Base-by-base conservation (phyloP, 176 grass and related monocot species). In the Luzula sylvatica region DNA sequence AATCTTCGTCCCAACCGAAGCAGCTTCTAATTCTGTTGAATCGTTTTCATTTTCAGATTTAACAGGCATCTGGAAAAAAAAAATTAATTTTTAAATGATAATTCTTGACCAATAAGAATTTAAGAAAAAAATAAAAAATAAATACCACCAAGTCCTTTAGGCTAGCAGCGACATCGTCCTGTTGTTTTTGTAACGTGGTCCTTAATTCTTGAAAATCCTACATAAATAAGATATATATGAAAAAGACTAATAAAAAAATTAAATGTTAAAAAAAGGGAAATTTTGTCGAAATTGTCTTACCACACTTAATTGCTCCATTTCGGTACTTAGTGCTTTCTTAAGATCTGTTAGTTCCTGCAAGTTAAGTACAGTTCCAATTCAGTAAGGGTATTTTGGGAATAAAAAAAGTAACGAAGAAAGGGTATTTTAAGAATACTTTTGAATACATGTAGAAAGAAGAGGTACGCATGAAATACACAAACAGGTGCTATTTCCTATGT, bases 121-220 rank as follows among this genome's bases (percentile, higher is more conserved):
- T 16, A 32, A n/a, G 8, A 9, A 27, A 30, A 46, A 26, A 44
- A 9, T 26, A 47, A 54, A 69, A 26, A 61, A 23, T 11, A 54
- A 50, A 56, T 83, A 90, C 92, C 73, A 84, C 92, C 46, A 98
- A 77, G 65, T 72, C 76, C 68, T 58, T 77, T 53, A 98, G 74
- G 74, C 85, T 98, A 70, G 71, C 20, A 39, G 81, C 52, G 23
- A 98, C 92, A 77, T 98, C 92, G 55, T 86, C 86, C 63, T 98
- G 92, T 71, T 98, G 92, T 52, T 87, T 90, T 62, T 90, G 83
- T 54, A 98, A 84, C 24, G 85, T 87, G 50, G 75, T 83, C 65
- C 78, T 83, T 60, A 98, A 44, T 65, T 98, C 92, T 83, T 86
- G 75, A 55, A 98, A 98, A 42, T 90, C 85, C 92, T 90, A 67